phyloP scores from a whole-genome alignment of 345 rosid genomes.

The Lepidium africanum region DNA sequence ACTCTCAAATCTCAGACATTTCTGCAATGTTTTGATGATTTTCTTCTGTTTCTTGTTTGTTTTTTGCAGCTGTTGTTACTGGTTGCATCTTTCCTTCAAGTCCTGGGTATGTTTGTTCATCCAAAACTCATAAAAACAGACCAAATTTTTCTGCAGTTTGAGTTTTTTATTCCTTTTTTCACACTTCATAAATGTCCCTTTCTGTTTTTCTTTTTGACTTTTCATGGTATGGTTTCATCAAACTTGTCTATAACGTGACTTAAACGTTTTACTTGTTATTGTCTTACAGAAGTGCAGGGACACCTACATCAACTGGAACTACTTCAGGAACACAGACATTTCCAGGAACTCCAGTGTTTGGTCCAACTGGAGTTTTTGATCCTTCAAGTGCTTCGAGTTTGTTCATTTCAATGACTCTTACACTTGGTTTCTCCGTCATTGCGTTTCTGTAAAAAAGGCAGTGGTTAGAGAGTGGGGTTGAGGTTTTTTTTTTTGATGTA shows the following conservation, averaged over 20 bases:
- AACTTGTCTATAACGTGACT: not conserved
- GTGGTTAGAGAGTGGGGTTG: not conserved
- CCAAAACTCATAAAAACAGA: not conserved
- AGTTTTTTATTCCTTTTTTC: not conserved
- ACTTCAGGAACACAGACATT: conserved; percentile 11
- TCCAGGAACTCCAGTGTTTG: conserved; percentile 22
- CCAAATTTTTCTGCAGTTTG: not conserved
- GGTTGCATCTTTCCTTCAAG: conserved; percentile 54
- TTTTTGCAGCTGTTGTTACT: conserved; percentile 35
- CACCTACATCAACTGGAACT: not conserved
- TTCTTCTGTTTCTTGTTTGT: not conserved
- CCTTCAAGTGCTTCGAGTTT: conserved; percentile 18
- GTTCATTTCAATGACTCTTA: conserved; percentile 11
- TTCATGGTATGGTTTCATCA: conserved; percentile 13
- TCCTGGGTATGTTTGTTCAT: conserved; percentile 41
- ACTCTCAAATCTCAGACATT: not conserved
- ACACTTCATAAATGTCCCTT: not conserved
- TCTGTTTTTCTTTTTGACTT: not conserved
- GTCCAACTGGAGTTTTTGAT: conserved; percentile 14
- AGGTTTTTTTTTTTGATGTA: conserved; percentile 6
- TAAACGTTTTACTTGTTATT: not conserved
- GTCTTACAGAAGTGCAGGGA: conserved; percentile 19
- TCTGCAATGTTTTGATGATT: not conserved
- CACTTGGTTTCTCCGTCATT: conserved; percentile 27
- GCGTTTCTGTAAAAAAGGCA: conserved; percentile 4